Percentiles rank a stretch among this genome's conserved stretches.
Evolutionary conservation across 2,329 filamentous ascomycete genomes (phyloP).

Genomic region (Aspergillus udagawae): DNA sequence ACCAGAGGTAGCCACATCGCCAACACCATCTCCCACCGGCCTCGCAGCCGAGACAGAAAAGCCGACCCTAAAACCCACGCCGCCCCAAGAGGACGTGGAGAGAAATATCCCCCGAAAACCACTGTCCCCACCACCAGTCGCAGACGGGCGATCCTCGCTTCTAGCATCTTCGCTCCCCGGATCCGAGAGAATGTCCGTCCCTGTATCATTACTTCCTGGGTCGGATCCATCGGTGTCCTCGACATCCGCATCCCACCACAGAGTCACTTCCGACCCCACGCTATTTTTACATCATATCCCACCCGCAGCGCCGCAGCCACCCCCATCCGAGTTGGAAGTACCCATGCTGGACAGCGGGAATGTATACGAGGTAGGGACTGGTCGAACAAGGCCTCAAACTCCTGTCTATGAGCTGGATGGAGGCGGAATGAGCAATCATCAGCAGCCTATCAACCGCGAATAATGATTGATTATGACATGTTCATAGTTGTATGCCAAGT

Average conservation of each 20-base stretch:
- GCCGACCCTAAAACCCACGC: neutral
- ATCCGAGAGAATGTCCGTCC: neutral
- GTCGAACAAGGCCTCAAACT: neutral
- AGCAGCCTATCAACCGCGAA: slow-evolving; percentile 16
- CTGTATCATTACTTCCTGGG: neutral
- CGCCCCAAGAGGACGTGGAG: neutral
- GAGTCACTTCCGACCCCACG: neutral
- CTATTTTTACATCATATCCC: slow-evolving; percentile 9
- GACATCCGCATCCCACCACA: neutral
- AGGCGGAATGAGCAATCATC: slow-evolving; percentile 13
- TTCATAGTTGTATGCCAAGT: neutral
- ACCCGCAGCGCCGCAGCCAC: neutral
- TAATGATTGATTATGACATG: neutral
- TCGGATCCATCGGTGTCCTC: neutral
- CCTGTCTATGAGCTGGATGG: slow-evolving; percentile 19
- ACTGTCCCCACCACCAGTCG: slow-evolving; percentile 3
- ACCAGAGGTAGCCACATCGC: neutral
- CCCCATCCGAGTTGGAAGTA: no score
- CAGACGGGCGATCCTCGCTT: neutral
- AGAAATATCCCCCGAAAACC: slow-evolving; percentile 13
- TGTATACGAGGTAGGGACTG: slow-evolving; percentile 17
- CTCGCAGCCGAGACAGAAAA: neutral
- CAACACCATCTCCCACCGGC: neutral
- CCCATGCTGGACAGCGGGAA: slow-evolving; percentile 21
- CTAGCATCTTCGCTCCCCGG: slow-evolving; percentile 2